Conservation (phyloP, 1,139 yeast species). For the Kodamaea ohmeri region DNA sequence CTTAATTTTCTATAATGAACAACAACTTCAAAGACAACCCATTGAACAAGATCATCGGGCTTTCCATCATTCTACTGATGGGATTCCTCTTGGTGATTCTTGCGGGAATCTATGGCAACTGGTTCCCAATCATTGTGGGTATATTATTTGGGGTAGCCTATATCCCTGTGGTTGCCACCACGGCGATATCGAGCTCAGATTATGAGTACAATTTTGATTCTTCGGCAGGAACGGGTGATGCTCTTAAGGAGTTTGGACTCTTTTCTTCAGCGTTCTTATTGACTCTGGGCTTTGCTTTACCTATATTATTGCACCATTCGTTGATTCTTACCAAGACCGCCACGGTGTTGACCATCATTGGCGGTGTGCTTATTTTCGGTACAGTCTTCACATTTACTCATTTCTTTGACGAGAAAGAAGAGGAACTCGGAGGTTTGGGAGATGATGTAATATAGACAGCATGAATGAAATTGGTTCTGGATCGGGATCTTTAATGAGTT, state of each 20-base stretch:
- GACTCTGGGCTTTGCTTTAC: slow-evolving; percentile 64
- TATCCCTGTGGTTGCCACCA: slow-evolving; percentile 54
- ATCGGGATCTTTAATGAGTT: neutral
- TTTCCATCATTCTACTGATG: slow-evolving; percentile 69
- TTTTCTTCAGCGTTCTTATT: slow-evolving; percentile 67
- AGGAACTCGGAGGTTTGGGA: slow-evolving; percentile 30
- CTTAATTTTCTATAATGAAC: slow-evolving; percentile 23
- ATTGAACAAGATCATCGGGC: slow-evolving; percentile 67
- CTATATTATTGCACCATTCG: slow-evolving; percentile 64
- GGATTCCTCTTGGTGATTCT: slow-evolving; percentile 78
- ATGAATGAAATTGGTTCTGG: neutral
- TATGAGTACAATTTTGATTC: slow-evolving; percentile 49
- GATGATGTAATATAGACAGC: slow-evolving; percentile 29
- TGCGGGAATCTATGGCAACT: slow-evolving; percentile 72
- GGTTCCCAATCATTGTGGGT: slow-evolving; percentile 71
- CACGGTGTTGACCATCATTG: slow-evolving; percentile 58
- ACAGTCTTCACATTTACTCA: slow-evolving; percentile 72
- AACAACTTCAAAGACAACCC: slow-evolving; percentile 45
- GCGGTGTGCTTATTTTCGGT: slow-evolving; percentile 69
- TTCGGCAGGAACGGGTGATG: slow-evolving; percentile 28
- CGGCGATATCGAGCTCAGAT: slow-evolving; percentile 33
- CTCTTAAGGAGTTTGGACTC: slow-evolving; percentile 57
- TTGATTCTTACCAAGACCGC: slow-evolving; percentile 58
- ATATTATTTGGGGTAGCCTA: slow-evolving; percentile 59
- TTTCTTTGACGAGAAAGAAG: slow-evolving; percentile 61